Evolutionary conservation across 129 eudicot species (phyloP).

Genomic region (Logfia minima): DNA sequence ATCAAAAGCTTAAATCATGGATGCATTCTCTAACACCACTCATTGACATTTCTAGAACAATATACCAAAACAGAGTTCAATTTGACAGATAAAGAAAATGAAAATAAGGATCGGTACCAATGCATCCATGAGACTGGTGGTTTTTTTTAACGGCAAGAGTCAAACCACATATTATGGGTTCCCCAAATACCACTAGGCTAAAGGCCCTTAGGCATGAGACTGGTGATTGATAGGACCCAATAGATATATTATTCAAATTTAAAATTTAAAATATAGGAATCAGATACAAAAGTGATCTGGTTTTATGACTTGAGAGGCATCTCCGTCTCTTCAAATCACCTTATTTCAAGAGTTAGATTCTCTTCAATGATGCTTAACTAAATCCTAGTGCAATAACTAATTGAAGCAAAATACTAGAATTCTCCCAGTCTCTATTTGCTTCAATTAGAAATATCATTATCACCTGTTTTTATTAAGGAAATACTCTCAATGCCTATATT

Average conservation of each 20-base stretch:
- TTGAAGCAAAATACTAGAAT: not conserved
- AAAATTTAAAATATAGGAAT: too few relatives aligned
- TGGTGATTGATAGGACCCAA: too few relatives aligned
- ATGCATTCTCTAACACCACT: not conserved
- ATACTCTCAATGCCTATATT: not conserved
- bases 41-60: not conserved
- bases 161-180: too few relatives aligned
- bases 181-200: too few relatives aligned
- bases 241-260: too few relatives aligned
- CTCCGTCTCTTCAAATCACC: not conserved
- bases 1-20: not conserved
- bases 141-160: too few relatives aligned
- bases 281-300: not conserved
- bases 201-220: too few relatives aligned
- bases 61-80: not conserved
- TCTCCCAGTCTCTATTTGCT: not conserved
- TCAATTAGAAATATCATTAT: not conserved
- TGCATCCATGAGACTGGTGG: not conserved
- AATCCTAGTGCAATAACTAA: conserved; percentile 1
- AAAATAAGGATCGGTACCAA: not conserved
- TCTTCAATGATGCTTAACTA: conserved; percentile 16
- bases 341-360: not conserved
- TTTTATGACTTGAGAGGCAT: not conserved
- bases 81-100: not conserved
- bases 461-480: not conserved